Base-by-base conservation (phyloP, 257 asterid species). In the Rubia yunnanensis region DNA sequence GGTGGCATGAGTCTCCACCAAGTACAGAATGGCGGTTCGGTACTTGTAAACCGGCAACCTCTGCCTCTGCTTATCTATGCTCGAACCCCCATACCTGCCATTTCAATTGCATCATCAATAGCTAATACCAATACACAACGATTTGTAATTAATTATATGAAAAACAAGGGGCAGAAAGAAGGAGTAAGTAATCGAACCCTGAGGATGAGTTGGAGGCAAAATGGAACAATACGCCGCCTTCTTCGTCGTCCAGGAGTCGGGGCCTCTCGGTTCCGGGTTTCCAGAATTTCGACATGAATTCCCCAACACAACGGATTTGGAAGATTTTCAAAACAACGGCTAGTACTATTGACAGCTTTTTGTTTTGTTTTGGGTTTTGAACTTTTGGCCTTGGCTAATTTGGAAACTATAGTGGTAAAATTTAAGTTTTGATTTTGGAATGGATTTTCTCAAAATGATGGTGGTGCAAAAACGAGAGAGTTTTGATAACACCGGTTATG, bases 221-320 rank as follows among this genome's bases (percentile, higher is more conserved):
- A 74, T 72, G 81, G 71, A 94, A 82, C 23, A 94, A 71, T 69
- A 94, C 80, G 48, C 96, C 97, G 72, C 95, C 99, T 78, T 94
- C 99, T 84, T 88, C 99, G 48, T 90, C 99, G 71, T 90, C 97
- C 26, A 89, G 74, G 23, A 94, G 79, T 26, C 88, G 86, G 52
- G 96, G 97, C 67, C 82, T 83, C 80, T 88, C 96, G 1, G 95
- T 74, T 49, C 99, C 99, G 20, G 95, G 99, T 66, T 85, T 90
- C 99, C 99, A 90, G 59, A 94, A 94, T 68, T 74, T 83, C 0
- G 96, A 75, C 89, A 91, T 91, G 68, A 61, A 15, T 44, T 2
- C 48, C 14, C 13, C 14, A 39, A 39, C 48, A 44, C 52, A 44
- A 15, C 3, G 5, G 52, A 44, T 15, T 17, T 15, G 52, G n/a